Percentiles rank a stretch among this genome's conserved stretches.
Conservation (phyloP, 768 basidiomycete genomes). For the Termitomyces heimii region DNA sequence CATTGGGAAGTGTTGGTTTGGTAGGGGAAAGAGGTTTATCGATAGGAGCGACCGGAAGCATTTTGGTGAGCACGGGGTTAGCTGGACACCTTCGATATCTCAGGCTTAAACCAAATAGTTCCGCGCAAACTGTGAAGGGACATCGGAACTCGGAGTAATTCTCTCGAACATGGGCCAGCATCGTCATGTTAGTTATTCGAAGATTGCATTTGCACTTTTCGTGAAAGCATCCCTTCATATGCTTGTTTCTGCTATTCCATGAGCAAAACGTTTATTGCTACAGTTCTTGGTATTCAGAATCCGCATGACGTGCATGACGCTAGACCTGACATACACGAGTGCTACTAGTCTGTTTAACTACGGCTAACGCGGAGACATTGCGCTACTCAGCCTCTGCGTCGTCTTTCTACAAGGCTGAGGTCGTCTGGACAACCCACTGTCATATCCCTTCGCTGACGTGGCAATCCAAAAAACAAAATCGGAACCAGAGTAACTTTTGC, state of each 20-base stretch:
- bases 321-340: background rate
- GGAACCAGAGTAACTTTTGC: background rate
- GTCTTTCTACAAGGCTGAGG: background rate
- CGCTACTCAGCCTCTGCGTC: background rate
- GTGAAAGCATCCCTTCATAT: no score
- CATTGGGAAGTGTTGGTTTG: background rate
- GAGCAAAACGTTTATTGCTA: background rate
- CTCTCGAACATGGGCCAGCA: no score
- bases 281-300: background rate
- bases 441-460: background rate
- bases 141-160: background rate
- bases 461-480: background rate
- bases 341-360: background rate
- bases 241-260: background rate
- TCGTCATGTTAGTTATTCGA: no score
- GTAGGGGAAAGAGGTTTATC: background rate
- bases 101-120: no score
- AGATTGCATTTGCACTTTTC: no score
- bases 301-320: background rate
- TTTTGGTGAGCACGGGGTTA: background rate
- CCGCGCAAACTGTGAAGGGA: background rate
- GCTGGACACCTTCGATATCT: background rate
- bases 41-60: background rate
- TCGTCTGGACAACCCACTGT: background rate
- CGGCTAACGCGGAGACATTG: background rate